Base-by-base conservation (phyloP, 192 early-diverging fungal species). In the Entomortierella beljakovae region DNA sequence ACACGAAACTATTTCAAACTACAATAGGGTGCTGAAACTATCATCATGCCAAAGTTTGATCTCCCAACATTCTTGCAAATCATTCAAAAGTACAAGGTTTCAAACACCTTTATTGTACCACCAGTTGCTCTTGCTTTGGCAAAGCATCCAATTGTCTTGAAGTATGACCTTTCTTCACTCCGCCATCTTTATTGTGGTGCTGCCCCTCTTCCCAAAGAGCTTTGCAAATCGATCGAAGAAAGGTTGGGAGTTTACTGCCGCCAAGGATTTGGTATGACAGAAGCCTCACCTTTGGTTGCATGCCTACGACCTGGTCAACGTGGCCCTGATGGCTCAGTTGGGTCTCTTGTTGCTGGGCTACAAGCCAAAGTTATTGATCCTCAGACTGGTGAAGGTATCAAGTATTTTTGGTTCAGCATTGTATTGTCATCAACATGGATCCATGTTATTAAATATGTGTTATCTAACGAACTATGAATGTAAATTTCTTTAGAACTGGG, bases 11-110 rank as follows among this genome's bases (percentile, higher is more conserved):
- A 62, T 1, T 42, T 82, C 25, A 49, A 84, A 31, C 15, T 34
- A 46, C 77, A 81, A 43, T 84, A 84, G 57, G 88, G 88, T 1
- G 82, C 80, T 33, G 70, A 86, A 31, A 81, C 93, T 20, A 88
- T 96, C 11, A 85, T 95, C 26, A 88, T 95, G 81, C 87, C 90
- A 29, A 92, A 91, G 80, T 98, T 95, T 80, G 87, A 89, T 51
- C 83, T 95, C 56, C 71, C 67, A 0, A 67, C 58, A 0, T 94
- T 93, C 68, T 86, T 92, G 64, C 67, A 80, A 34, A 69, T 85
- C 57, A 83, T 96, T 35, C 84, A 93, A 82, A 85, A 86, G 48
- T 92, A 94, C 89, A 86, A 88, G 29, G 86, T 94, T 37, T 88
- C 86, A 60, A 81, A 87, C 4, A 88, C 87, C 33, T 85, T 82